These are phyloP conservation scores for Tuctoria greenei DNA, from an alignment of 176 grass and related monocot genomes.

Conservation along the genomic window DNA sequence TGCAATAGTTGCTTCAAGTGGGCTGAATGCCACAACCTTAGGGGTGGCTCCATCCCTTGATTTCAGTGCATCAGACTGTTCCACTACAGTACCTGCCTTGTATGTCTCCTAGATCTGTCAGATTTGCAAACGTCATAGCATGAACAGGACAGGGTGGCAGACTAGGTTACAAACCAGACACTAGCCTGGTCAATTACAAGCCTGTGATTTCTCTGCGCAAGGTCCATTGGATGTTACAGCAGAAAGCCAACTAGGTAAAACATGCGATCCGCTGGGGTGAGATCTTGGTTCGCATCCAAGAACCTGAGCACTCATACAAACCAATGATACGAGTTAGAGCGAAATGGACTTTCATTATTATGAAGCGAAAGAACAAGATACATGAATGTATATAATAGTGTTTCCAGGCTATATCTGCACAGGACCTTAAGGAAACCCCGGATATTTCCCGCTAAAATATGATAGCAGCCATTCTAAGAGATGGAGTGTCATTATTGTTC, in stretches of 20 bases:
- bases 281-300: constrained; percentile 38
- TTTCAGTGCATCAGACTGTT: constrained; percentile 30
- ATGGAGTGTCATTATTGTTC: background rate
- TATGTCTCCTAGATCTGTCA: constrained; percentile 42
- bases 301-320: constrained; percentile 30
- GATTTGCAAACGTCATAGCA: constrained; percentile 24
- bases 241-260: constrained; percentile 48
- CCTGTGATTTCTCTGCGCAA: constrained; percentile 42
- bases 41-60: constrained; percentile 21
- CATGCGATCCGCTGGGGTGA: constrained; percentile 27
- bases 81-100: constrained; percentile 28
- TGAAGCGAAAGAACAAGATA: background rate
- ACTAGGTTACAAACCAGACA: constrained; percentile 18
- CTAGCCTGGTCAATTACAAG: constrained; percentile 17
- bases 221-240: constrained; percentile 39
- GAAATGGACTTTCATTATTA: constrained; percentile 5
- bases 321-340: constrained; percentile 18
- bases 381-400: background rate
- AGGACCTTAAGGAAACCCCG: background rate
- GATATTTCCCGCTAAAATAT: background rate
- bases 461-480: background rate
- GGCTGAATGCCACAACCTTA: constrained; percentile 73
- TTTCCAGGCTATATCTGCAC: background rate
- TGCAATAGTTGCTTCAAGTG: constrained; percentile 52
- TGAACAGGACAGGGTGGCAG: constrained; percentile 15